Evolutionary conservation across 805 yeast species (phyloP), one percentile per base, ranked within the genome.

Genomic region (Metschnikowia drakensbergensis): DNA sequence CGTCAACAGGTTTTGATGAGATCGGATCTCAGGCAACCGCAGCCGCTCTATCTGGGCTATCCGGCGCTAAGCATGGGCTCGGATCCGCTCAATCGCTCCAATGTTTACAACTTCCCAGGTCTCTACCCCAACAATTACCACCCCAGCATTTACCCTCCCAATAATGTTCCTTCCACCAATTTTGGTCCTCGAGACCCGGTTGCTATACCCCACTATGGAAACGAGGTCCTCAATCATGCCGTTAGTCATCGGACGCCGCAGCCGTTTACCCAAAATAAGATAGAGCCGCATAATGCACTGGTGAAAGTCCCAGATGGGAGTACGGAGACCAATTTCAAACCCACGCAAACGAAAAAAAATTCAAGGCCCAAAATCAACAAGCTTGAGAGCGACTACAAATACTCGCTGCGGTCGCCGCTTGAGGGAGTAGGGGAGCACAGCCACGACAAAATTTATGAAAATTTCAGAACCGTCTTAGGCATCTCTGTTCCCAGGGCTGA

Each of bases 321-420:
- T 9, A 10, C 22, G 10, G 23, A 43, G 30, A 45, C 44, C 30
- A 50, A 64, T 44, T 70, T 62, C 61, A 66, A 66, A 47, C 75
- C 75, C 9, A 63, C 58, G 8, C 65, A 63, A 35, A 68, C 75
- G 11, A 71, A 71, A 51, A 59, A 59, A 46, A 70, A 71, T 53
- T 54, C 64, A 22, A 59, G 63, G 37, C 76, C 76, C 2, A 57
- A 73, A 31, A 71, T 71, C 53, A 64, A 69, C 53, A 67, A 66
- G 46, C 57, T 70, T 29, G 56, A 55, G 31, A 57, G 57, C 41
- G 50, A 48, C 43, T 27, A 36, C 45, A 54, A 42, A 32, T 13
- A 23, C 23, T 26, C 40, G 8, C n/a, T 37, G 23, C 49, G 36
- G 8, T 37, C 31, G 37, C 33, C 42, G 29, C 37, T 39, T 17